Base-by-base conservation (phyloP, 2,329 filamentous ascomycete genomes). In the Fusarium ramigenum region DNA sequence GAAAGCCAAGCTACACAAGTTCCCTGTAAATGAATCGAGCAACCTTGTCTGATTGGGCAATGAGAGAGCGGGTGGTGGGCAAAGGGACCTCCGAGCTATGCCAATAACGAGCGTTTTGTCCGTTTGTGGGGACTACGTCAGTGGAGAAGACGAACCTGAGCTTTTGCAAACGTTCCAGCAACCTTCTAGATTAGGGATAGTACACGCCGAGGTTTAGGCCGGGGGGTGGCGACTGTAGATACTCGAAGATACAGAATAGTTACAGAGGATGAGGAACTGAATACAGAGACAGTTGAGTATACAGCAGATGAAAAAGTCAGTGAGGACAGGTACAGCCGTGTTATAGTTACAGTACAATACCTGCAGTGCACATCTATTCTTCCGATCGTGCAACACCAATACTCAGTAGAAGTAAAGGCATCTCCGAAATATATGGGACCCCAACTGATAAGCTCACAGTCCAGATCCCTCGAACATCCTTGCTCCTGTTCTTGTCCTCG, bases 101-200 rank as follows among this genome's bases (percentile, higher is more conserved):
- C 66, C 44, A 8, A 25, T 28, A 5, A 11, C 39, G 65, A 66
- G 49, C 44, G 23, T 15, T 23, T 58, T 40, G 43, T 73, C 70
- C 70, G 70, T 60, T 32, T 52, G 70, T 73, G 69, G 66, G 43
- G 72, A 44, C 52, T 36, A 68, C 47, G 65, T 68, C 63, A 68
- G 63, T 68, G 63, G 65, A 62, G 63, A 36, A 44, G 23, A 21
- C 18, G 9, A 39, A 39, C 14, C 23, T 28, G 34, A 53, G 50
- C 63, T 43, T 40, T 62, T 44, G 44, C 65, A 75, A 70, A 77
- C 70, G 76, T 78, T 78, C 75, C 76, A 75, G 74, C 69, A 77
- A 77, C 76, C 76, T 78, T 74, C 76, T 73, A 69, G 58, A 78
- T 72, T n/a, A 63, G 76, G 76, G 21, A 67, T 71, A 66, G 76